Evolutionary conservation across 2,329 filamentous ascomycete species (phyloP), one percentile per base, ranked within the genome.

Genomic region (Aureobasidium namibiae): DNA sequence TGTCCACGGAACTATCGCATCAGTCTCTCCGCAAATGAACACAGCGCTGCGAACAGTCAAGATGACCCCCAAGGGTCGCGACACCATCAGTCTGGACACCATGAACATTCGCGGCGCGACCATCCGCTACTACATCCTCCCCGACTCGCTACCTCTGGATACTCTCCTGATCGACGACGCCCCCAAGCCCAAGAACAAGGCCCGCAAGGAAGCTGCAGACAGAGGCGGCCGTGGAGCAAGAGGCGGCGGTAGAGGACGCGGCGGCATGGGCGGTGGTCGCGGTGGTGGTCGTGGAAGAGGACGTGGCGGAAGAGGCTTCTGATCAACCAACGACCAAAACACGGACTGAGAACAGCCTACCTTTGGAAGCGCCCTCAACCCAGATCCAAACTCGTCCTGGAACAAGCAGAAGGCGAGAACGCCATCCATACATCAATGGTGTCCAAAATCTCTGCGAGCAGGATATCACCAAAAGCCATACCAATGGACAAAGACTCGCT

Each of bases 161-260:
- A 96, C 92, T 41, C 82, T 99, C 56, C 82, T 99, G 63, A 91
- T 99, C 67, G 94, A 99, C 73, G 94, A 99, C 76, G 86, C 90
- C 69, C 91, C 92, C 54, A 99, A 99, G 81, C 92, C 94, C 62
- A 97, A 97, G 88, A 99, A 99, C 79, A 99, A 99, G 85, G 92
- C 94, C 26, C 85, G 92, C 72, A 99, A 99, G 82, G 94, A 97
- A 78, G 82, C 75, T 7, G 77, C 81, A 33, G 70, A 73, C 59
- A 69, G 69, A 45, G 69, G 67, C 21, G 67, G 62, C 13, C 78
- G 86, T 49, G 82, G 83, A 45, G 78, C 72, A 29, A 72, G 73
- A 36, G 73, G 79, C 44, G 80, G 80, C 45, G 67, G 69, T 31
- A 61, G 70, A 26, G 67, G 72, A 11, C 68, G 79, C 21, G 75